A percentile compares a stretch with the other conserved stretches of the same genome.
Conservation (phyloP, 225 moss, liverwort and hornwort genomes). For the Takakia lepidozioides region DNA sequence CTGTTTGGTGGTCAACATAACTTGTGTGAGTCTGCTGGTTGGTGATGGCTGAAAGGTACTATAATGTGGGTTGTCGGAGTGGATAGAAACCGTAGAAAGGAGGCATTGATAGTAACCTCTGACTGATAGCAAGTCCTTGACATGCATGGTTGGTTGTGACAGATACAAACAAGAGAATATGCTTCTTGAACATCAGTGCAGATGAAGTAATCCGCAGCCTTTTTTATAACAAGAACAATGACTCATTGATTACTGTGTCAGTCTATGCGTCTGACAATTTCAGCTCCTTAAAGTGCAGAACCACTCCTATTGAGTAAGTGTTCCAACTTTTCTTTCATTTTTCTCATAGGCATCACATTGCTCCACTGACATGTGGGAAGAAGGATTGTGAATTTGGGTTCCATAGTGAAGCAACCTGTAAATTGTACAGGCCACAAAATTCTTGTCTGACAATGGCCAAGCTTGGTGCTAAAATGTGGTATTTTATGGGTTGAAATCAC, state of each 20-base stretch:
- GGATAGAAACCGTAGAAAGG: too few species aligned
- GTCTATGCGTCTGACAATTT: conserved; percentile 78
- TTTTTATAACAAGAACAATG: conserved; percentile 88
- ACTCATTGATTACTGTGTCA: conserved; percentile 65
- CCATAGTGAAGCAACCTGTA: too few species aligned
- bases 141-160: conserved; percentile 1
- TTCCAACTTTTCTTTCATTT: conserved; percentile 3
- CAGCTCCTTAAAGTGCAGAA: conserved; percentile 76
- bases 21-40: too few species aligned
- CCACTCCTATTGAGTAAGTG: conserved; percentile 76
- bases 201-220: conserved; percentile 80
- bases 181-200: conserved; percentile 67
- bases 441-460: too few species aligned
- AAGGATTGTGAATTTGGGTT: too few species aligned
- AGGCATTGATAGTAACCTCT: too few species aligned
- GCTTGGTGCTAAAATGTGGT: too few species aligned
- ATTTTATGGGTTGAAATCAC: too few species aligned
- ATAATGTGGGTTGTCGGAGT: not conserved
- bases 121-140: too few species aligned
- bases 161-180: conserved; percentile 89
- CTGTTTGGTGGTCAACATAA: too few species aligned
- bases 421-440: too few species aligned
- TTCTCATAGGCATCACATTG: too few species aligned
- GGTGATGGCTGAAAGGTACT: not conserved
- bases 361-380: not conserved